Evolutionary conservation across 2,329 filamentous ascomycete genomes (phyloP).

Genomic region (Calonectria ilicicola): DNA sequence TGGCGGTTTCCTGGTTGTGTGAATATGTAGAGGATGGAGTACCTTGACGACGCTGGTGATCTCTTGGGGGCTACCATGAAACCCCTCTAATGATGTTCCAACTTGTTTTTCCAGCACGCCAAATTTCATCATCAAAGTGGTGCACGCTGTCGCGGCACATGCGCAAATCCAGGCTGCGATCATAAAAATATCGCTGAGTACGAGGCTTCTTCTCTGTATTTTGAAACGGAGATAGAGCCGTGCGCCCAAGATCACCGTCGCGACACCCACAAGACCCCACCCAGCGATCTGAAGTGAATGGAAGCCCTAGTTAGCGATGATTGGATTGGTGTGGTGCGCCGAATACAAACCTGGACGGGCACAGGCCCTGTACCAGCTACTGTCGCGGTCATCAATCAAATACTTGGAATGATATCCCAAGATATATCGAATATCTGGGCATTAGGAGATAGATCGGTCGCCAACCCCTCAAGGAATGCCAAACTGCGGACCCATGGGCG

Average conservation of each 20-base stretch:
- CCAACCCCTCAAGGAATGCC: too few species aligned
- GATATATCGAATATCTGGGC: not conserved
- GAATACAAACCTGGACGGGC: not conserved
- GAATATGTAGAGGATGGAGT: not conserved
- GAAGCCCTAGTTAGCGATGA: not conserved
- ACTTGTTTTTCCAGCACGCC: not conserved
- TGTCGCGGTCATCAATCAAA: not conserved
- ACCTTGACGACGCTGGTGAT: not conserved
- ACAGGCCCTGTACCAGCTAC: not conserved
- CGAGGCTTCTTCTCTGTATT: not conserved
- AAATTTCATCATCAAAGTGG: not conserved
- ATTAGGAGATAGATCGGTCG: too few species aligned
- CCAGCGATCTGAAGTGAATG: not conserved
- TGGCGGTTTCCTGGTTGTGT: too few species aligned
- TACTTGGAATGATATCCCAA: not conserved
- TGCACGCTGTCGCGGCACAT: not conserved
- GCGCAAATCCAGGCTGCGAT: not conserved
- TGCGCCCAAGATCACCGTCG: not conserved
- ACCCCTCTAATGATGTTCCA: not conserved
- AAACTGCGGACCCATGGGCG: too few species aligned
- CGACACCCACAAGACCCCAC: not conserved
- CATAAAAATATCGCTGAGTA: not conserved
- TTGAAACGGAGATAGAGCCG: not conserved
- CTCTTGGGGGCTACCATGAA: not conserved
- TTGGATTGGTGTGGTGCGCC: not conserved